phyloP scores from a whole-genome alignment of 1,284 basidiomycete species.

The Trichosporon faecale region DNA sequence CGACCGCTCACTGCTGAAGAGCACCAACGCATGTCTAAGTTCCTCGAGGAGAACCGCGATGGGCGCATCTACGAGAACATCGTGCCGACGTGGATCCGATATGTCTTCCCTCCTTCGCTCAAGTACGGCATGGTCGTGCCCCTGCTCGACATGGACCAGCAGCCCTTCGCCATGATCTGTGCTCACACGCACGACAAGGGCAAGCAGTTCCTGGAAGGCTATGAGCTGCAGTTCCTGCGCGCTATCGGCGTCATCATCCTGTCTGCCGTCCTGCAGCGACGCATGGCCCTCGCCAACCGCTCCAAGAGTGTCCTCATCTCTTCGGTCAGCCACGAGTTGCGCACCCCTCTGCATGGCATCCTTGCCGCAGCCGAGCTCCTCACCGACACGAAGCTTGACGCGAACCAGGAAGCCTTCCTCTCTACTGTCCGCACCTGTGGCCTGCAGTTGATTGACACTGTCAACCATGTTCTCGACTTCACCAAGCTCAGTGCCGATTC shows the following conservation, averaged over 20 bases:
- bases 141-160: conserved; percentile 89
- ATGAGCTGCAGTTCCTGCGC: conserved; percentile 85
- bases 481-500: conserved; percentile 89
- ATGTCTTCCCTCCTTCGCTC: conserved; percentile 72
- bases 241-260: conserved; percentile 89
- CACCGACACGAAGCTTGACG: conserved; percentile 73
- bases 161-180: conserved; percentile 86
- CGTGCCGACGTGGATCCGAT: conserved; percentile 69
- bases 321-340: conserved; percentile 90
- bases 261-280: conserved; percentile 83
- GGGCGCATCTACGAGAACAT: conserved; percentile 81
- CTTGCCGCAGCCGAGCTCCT: conserved; percentile 86
- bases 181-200: conserved; percentile 78
- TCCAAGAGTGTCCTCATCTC: conserved; percentile 49
- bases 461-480: conserved; percentile 95
- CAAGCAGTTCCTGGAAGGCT: conserved; percentile 81
- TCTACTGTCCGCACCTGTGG: conserved; percentile 56
- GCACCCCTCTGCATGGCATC: conserved; percentile 86
- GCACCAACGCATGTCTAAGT: conserved; percentile 67
- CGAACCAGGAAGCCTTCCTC: conserved; percentile 79
- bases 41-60: conserved; percentile 72
- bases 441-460: conserved; percentile 58
- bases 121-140: conserved; percentile 86
- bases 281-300: conserved; percentile 92
- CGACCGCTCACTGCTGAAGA: conserved; percentile 62